These are phyloP conservation scores for Mortierella sp. DNA, from an alignment of 371 early-diverging fungal species.

Conservation along the genomic window DNA sequence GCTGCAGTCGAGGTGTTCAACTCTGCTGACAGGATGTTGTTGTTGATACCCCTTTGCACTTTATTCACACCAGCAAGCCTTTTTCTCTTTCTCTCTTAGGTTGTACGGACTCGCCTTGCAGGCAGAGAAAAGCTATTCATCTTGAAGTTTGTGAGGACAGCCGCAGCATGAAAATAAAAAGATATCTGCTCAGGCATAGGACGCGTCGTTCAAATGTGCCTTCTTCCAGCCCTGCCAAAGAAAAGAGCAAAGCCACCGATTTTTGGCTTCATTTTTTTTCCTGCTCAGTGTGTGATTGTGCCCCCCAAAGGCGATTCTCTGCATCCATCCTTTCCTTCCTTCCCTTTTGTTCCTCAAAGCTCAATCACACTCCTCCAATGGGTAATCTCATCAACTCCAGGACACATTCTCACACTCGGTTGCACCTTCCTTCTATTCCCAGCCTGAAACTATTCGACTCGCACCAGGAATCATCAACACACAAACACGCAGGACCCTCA, in stretches of 20 bases:
- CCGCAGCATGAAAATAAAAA: constrained; percentile 7
- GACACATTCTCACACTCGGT: neutral
- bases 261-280: neutral
- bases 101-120: constrained; percentile 67
- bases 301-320: neutral
- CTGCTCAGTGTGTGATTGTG: neutral
- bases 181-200: neutral
- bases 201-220: neutral
- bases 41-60: too few species aligned
- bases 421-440: neutral
- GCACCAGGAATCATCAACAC: neutral
- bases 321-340: neutral
- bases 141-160: constrained; percentile 61
- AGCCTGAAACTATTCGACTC: neutral
- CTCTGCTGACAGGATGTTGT: neutral
- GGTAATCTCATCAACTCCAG: neutral
- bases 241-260: constrained; percentile 9
- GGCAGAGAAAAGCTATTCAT: constrained; percentile 73
- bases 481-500: neutral
- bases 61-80: neutral
- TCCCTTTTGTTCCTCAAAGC: neutral
- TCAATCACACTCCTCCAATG: neutral
- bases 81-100: constrained; percentile 26
- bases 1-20: neutral
- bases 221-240: too few species aligned